These are phyloP conservation scores for Coccomyxa subellipsoidea DNA, from an alignment of 163 green algal species.

Conservation along the genomic window DNA sequence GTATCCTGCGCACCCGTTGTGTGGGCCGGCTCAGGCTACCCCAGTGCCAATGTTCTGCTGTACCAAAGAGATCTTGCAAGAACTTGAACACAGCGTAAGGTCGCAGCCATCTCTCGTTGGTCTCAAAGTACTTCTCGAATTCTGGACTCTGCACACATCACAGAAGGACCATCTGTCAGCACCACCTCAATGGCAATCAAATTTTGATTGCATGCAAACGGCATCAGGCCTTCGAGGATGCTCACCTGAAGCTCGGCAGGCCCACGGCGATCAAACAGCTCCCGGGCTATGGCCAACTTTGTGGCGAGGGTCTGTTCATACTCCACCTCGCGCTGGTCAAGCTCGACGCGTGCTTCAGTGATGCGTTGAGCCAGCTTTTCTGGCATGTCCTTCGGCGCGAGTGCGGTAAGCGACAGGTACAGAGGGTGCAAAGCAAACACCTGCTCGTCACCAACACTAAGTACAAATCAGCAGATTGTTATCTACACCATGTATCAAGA, in stretches of 20 bases:
- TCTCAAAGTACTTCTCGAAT: conserved; percentile 35
- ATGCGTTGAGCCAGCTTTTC: conserved; percentile 25
- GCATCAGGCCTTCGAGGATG: too few species aligned
- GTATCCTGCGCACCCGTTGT: background rate
- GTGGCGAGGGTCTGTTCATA: conserved; percentile 65
- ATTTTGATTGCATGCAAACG: too few species aligned
- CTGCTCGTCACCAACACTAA: conserved; percentile 1
- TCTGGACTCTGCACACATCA: conserved; percentile 14
- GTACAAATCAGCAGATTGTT: too few species aligned
- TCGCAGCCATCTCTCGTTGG: conserved; percentile 75
- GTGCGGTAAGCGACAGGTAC: conserved; percentile 73
- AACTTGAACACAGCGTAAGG: conserved; percentile 89
- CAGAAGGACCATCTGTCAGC: background rate
- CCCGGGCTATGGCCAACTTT: conserved; percentile 72
- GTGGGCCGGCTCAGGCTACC: conserved; percentile 49
- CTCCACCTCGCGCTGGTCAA: conserved; percentile 67
- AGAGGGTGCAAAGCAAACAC: conserved; percentile 91
- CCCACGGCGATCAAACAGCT: conserved; percentile 52
- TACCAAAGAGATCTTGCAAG: conserved; percentile 85
- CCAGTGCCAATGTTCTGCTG: conserved; percentile 87
- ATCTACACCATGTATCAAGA: too few species aligned
- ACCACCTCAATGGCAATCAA: too few species aligned
- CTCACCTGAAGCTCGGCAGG: conserved; percentile 19
- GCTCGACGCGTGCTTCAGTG: conserved; percentile 24
- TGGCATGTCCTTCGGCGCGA: background rate